Evolutionary conservation across 345 rosid species (phyloP).

Genomic region (Chamaenerion angustifolium): DNA sequence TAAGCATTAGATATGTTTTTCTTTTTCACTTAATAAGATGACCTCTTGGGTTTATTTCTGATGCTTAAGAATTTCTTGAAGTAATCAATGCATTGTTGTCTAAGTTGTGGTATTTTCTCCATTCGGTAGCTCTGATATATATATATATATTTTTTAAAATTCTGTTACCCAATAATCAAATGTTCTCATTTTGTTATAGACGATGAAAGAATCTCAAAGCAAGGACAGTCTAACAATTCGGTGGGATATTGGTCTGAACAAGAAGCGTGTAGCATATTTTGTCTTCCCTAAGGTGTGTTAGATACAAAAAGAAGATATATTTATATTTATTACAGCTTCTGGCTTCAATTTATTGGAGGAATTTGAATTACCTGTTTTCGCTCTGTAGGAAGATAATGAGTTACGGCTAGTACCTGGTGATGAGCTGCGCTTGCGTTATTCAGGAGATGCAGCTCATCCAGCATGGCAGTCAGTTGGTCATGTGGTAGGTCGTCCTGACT

Average conservation of each 20-base stretch:
- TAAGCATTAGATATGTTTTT: not conserved
- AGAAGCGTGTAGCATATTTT: conserved; percentile 89
- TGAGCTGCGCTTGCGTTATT: conserved; percentile 86
- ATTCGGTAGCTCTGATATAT: not conserved
- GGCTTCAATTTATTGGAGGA: conserved; percentile 7
- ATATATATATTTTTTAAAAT: not conserved
- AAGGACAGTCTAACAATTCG: conserved; percentile 90
- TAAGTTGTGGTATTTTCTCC: not conserved
- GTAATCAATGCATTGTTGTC: not conserved
- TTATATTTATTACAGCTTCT: conserved; percentile 1
- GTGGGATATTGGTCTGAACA: conserved; percentile 98
- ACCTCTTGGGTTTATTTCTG: not conserved
- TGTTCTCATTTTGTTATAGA: conserved; percentile 27
- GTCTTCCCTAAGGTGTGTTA: conserved; percentile 79
- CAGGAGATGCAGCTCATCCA: conserved; percentile 97
- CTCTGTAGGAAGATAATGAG: conserved; percentile 86
- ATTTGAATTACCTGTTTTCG: conserved; percentile 13
- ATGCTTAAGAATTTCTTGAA: not conserved
- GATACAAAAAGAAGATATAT: too few species aligned
- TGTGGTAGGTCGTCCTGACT: conserved; percentile 46
- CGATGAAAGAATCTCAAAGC: conserved; percentile 99
- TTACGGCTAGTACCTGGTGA: conserved; percentile 94
- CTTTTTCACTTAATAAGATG: not conserved
- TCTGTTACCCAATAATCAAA: not conserved
- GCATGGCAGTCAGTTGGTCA: conserved; percentile 99